Conservation (phyloP, 805 yeast genomes). For the Cyberlindnera meyerae region DNA sequence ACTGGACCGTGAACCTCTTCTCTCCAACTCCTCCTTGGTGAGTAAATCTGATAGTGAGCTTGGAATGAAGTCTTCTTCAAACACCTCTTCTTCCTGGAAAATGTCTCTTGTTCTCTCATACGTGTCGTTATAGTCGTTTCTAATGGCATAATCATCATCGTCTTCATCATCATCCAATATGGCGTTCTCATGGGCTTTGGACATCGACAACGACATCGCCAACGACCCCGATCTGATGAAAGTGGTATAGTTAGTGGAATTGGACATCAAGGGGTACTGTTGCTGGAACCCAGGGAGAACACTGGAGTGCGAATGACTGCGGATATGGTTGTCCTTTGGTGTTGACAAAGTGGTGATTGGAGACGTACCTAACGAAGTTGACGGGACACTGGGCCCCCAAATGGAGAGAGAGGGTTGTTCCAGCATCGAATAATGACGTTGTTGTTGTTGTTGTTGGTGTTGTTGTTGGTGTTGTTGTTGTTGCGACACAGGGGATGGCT, state of each 20-base stretch:
- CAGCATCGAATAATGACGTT: neutral
- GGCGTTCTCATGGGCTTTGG: too few relatives aligned
- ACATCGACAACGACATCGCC: too few relatives aligned
- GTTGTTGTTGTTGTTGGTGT: neutral
- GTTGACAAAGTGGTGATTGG: too few relatives aligned
- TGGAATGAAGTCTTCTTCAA: constrained; percentile 78
- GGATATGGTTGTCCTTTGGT: too few relatives aligned
- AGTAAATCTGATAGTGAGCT: constrained; percentile 72
- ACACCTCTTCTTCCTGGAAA: constrained; percentile 22
- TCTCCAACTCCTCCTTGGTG: constrained; percentile 46
- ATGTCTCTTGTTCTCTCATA: constrained; percentile 5
- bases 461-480: neutral
- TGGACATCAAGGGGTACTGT: too few relatives aligned
- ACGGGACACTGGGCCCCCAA: too few relatives aligned
- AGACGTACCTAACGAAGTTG: too few relatives aligned
- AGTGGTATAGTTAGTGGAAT: too few relatives aligned
- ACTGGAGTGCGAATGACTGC: too few relatives aligned
- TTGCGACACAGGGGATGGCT: neutral
- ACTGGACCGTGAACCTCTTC: constrained; percentile 58
- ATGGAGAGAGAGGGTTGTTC: too few relatives aligned
- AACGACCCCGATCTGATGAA: too few relatives aligned
- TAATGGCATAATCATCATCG: constrained; percentile 23
- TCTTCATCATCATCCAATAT: neutral
- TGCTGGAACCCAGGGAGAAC: too few relatives aligned
- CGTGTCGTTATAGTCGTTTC: constrained; percentile 34